Percentiles rank a stretch among this genome's conserved stretches.
These are phyloP conservation scores for Aspergillus oerlinghausenensis DNA, from an alignment of 2,329 filamentous ascomycete genomes.

Conservation along the genomic window DNA sequence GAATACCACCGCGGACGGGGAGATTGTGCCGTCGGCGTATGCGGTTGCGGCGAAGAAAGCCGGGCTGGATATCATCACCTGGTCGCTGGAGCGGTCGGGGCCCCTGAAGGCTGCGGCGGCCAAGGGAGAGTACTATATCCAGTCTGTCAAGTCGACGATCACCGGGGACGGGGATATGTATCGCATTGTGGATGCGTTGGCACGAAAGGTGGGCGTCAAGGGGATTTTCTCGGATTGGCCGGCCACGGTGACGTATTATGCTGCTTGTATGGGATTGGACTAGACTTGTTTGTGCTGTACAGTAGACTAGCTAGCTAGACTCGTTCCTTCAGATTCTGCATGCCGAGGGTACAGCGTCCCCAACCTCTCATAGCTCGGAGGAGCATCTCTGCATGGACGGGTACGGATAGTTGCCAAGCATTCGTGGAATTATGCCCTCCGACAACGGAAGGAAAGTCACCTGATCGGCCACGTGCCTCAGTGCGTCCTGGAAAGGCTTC, in stretches of 20 bases:
- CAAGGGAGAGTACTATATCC: conserved; percentile 10
- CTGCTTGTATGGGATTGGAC: conserved; percentile 13
- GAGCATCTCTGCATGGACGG: no score
- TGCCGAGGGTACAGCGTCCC: no score
- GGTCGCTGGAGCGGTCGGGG: conserved; percentile 16
- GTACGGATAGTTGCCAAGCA: no score
- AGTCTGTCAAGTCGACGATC: conserved; percentile 8
- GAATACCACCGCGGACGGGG: conserved; percentile 12
- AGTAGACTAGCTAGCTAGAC: no score
- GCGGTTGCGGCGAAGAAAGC: conserved; percentile 12
- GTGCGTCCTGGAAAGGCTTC: background rate
- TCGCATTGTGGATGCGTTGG: conserved; percentile 17
- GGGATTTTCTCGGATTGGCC: conserved; percentile 19
- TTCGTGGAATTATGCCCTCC: background rate
- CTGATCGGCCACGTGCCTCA: background rate
- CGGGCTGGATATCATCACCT: conserved; percentile 15
- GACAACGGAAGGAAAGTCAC: no score
- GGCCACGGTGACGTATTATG: conserved; percentile 18
- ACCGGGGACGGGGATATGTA: conserved; percentile 18
- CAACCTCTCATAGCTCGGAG: no score
- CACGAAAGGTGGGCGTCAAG: conserved; percentile 15
- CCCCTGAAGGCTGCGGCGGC: conserved; percentile 15
- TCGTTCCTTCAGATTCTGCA: background rate
- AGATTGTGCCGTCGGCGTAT: conserved; percentile 15
- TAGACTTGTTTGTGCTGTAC: background rate